Evolutionary conservation across 176 grass and related monocot genomes (phyloP).

Genomic region (Cenchrus purpureus): DNA sequence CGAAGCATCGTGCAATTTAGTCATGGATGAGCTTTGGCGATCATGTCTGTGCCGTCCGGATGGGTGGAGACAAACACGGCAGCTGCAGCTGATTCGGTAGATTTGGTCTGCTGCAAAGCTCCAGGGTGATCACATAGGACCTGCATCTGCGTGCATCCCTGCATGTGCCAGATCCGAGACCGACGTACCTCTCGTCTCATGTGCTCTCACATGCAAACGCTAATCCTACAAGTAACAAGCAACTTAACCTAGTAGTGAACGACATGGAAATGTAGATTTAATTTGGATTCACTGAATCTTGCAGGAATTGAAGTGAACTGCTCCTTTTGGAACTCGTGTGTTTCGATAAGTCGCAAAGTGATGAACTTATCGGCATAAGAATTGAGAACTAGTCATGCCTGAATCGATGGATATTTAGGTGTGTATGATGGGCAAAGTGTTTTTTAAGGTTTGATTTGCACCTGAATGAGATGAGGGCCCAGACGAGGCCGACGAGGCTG

Average conservation of each 20-base stretch:
- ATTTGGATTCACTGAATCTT: constrained; percentile 4
- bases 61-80: constrained; percentile 44
- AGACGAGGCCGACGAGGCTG: constrained; percentile 88
- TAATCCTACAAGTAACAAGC: constrained; percentile 45
- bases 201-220: constrained; percentile 68
- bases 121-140: constrained; percentile 33
- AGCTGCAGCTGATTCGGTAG: constrained; percentile 43
- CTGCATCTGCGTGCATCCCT: constrained; percentile 37
- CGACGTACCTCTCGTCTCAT: constrained; percentile 69
- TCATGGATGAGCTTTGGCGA: constrained; percentile 19
- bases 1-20: constrained; percentile 14
- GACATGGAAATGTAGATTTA: constrained; percentile 35
- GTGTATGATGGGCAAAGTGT: neutral
- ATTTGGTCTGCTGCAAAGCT: constrained; percentile 55
- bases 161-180: constrained; percentile 53
- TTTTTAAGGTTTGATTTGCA: neutral
- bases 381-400: neutral
- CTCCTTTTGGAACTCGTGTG: neutral
- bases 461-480: constrained; percentile 97
- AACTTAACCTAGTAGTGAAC: constrained; percentile 37
- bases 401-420: neutral
- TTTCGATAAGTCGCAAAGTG: neutral
- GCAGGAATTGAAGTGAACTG: neutral
- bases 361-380: too few relatives aligned
- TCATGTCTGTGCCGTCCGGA: constrained; percentile 16